These are phyloP conservation scores for Phytophthora niederhauseri DNA, from an alignment of 352 stramenopile species.

Conservation along the genomic window DNA sequence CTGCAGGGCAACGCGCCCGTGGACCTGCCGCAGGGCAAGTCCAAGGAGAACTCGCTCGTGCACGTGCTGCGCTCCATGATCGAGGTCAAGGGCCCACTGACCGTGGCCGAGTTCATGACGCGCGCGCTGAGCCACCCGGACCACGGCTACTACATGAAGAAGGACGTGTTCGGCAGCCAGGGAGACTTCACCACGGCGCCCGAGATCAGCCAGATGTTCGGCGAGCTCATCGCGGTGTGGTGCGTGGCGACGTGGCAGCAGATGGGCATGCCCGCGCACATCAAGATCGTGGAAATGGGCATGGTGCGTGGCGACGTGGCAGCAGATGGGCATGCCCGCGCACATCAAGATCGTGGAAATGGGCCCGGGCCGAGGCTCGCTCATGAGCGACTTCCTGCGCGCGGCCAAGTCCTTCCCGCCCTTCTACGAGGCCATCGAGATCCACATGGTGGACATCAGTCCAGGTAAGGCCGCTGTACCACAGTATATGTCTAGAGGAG, in stretches of 20 bases:
- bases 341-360: constrained; percentile 91
- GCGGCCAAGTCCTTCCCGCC: constrained; percentile 87
- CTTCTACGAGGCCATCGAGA: constrained; percentile 84
- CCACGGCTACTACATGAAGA: constrained; percentile 97
- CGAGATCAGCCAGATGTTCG: constrained; percentile 95
- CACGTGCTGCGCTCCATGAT: constrained; percentile 91
- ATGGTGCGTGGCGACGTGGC: constrained; percentile 94
- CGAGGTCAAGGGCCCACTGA: constrained; percentile 92
- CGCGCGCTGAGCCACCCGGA: constrained; percentile 90
- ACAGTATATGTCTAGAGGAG: not conserved
- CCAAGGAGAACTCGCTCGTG: constrained; percentile 73
- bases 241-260: constrained; percentile 93
- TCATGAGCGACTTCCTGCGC: constrained; percentile 95
- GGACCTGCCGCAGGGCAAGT: constrained; percentile 46
- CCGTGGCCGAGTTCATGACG: constrained; percentile 95
- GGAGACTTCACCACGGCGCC: constrained; percentile 95
- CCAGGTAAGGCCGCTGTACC: constrained; percentile 37
- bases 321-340: constrained; percentile 81
- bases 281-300: constrained; percentile 93
- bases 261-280: constrained; percentile 70
- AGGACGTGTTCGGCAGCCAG: constrained; percentile 90
- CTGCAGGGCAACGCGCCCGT: constrained; percentile 31
- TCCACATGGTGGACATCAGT: constrained; percentile 94
- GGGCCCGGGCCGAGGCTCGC: constrained; percentile 91
- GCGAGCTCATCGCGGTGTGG: constrained; percentile 93